Base-by-base conservation (phyloP, 805 yeast genomes). In the Brettanomyces custersianus region DNA sequence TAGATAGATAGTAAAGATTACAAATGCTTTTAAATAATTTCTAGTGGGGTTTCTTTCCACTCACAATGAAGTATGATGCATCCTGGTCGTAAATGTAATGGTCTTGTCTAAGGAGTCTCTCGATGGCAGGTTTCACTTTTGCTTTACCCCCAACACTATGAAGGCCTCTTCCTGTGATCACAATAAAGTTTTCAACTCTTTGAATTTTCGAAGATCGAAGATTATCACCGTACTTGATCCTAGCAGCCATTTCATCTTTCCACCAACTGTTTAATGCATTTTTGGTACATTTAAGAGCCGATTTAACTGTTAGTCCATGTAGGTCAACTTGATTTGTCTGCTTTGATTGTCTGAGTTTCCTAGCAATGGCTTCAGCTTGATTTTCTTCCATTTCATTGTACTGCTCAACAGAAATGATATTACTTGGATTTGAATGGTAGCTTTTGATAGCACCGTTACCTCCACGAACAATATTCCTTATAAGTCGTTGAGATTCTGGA, bases 131-230 rank as follows among this genome's bases (percentile, higher is more conserved):
- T 39, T 65, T 64, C 13, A 81, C 63, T 40, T 60, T 67, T 1
- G 81, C 63, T 2, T 59, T 49, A 0, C 86, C 84, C 4, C 70
- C 73, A 1, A 51, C 61, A 31, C 84, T 77, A 52, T 82, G 92
- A 5, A 77, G 47, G 0, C 92, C 92, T 43, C 84, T 56, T 0
- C 92, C 90, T 0, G 90, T 79, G 10, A 80, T 56, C 0, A 81
- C 56, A 1, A 40, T 50, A 6, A 80, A 46, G 0, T 72, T 70
- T 1, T 54, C 60, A 1, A 71, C 63, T 49, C 62, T 60, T 9
- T 46, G 38, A 0, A 67, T 77, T 20, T 52, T 54, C 0, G 57
- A 40, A 2, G 51, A 41, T 4, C 54, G 39, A 18, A 63, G 48
- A 4, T 55, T 61, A 0, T 74, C 74, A 17, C 62, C 57, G 4